These are phyloP conservation scores for Coemansia sp. DNA, from an alignment of 192 early-diverging fungal genomes.

Conservation along the genomic window DNA sequence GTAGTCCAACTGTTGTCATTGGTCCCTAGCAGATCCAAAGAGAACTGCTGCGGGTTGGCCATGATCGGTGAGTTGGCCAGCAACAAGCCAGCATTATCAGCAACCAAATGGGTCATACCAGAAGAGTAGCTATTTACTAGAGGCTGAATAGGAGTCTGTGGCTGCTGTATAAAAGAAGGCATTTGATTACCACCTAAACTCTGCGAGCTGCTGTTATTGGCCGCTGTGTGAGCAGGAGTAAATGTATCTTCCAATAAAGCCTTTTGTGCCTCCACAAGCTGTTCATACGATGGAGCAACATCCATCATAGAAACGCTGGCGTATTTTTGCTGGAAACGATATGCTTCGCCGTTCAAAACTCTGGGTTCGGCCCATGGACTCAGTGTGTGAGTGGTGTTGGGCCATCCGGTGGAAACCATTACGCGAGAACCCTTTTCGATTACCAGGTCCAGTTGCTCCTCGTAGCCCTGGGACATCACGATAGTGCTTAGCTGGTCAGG, in stretches of 20 bases:
- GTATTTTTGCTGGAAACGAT: constrained; percentile 18
- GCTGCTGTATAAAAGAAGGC: background rate
- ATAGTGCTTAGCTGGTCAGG: background rate
- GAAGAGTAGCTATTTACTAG: background rate
- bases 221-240: background rate
- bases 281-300: constrained; percentile 13
- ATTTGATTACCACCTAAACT: background rate
- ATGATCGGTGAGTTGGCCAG: background rate
- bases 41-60: background rate
- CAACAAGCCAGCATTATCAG: constrained; percentile 2
- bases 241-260: background rate
- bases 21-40: background rate
- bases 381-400: constrained; percentile 8
- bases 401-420: constrained; percentile 17
- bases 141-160: background rate
- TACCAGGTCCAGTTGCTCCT: constrained; percentile 9
- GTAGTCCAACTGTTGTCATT: background rate
- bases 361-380: constrained; percentile 39
- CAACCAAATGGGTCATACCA: background rate
- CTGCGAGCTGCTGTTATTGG: background rate
- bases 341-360: constrained; percentile 17
- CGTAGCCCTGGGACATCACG: constrained; percentile 7
- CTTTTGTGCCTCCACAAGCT: background rate
- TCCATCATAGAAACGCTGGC: constrained; percentile 12
- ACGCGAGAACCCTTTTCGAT: constrained; percentile 3